Evolutionary conservation across 1,284 basidiomycete species (phyloP).

Genomic region (Stereum hirsutum): DNA sequence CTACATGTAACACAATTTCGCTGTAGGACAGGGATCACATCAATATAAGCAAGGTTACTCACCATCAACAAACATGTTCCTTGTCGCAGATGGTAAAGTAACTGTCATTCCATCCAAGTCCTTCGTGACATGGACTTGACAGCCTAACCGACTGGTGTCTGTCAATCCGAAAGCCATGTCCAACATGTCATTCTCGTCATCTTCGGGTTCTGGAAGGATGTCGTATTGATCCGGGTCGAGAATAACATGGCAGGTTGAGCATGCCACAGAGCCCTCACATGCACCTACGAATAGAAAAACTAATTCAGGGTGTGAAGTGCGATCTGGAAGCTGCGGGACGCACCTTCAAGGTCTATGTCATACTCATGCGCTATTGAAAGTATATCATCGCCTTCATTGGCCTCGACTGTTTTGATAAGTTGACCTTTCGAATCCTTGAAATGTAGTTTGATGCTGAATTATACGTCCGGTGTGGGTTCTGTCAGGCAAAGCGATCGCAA

Average conservation of each 20-base stretch:
- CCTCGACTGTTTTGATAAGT: constrained; percentile 82
- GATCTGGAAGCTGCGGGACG: constrained; percentile 13
- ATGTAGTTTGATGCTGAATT: constrained; percentile 72
- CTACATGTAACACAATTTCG: no score
- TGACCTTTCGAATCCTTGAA: constrained; percentile 87
- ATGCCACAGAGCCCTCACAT: constrained; percentile 95
- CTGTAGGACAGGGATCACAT: no score
- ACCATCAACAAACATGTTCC: constrained; percentile 98
- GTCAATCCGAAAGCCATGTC: constrained; percentile 97
- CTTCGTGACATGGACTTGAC: constrained; percentile 79
- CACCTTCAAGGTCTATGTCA: constrained; percentile 96
- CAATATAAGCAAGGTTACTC: no score
- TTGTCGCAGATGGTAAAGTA: constrained; percentile 85
- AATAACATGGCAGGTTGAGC: constrained; percentile 97
- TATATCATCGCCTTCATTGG: constrained; percentile 90
- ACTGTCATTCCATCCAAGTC: constrained; percentile 84
- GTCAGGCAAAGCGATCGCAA: background rate
- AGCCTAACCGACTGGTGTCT: constrained; percentile 80
- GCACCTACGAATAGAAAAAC: constrained; percentile 52
- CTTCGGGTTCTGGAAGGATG: constrained; percentile 82
- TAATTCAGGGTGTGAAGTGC: background rate
- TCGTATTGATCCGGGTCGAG: constrained; percentile 81
- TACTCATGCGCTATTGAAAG: constrained; percentile 91
- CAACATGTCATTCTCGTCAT: constrained; percentile 98
- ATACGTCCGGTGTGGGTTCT: constrained; percentile 3